Conservation (phyloP, 441 rosid genomes). For the Codiaeum variegatum region DNA sequence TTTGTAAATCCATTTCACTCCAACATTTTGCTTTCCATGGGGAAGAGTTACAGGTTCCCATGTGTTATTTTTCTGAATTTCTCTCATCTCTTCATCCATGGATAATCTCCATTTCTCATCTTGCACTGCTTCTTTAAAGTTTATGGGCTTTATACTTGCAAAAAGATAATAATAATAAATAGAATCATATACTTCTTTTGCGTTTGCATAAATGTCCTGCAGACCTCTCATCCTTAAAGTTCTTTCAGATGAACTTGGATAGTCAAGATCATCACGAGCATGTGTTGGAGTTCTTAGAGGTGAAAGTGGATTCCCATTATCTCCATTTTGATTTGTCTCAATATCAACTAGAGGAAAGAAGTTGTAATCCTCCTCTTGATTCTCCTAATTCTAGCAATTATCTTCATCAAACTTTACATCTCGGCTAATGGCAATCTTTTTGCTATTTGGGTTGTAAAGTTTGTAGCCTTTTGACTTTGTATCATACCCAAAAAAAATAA, state of each 20-base stretch:
- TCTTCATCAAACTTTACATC: not conserved
- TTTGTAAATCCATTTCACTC: conserved; percentile 17
- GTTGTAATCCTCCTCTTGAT: not conserved
- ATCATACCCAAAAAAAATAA: not conserved
- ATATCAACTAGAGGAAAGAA: not conserved
- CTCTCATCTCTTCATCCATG: conserved; percentile 8
- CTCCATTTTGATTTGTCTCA: not conserved
- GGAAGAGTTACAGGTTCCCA: conserved; percentile 1
- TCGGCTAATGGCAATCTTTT: not conserved
- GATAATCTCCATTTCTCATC: not conserved
- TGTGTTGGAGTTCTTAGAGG: not conserved
- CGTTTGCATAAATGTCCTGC: not conserved
- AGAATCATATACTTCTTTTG: not conserved
- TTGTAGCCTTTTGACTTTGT: not conserved
- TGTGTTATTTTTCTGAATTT: conserved; percentile 14
- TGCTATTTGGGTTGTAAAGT: not conserved
- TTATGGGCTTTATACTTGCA: not conserved
- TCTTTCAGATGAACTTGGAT: not conserved
- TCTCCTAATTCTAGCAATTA: not conserved
- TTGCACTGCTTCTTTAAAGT: not conserved
- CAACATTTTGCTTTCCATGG: not conserved
- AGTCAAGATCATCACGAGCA: no score
- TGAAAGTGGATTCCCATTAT: not conserved
- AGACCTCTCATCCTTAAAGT: not conserved
- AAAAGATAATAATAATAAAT: not conserved